Percentiles rank a stretch among this genome's conserved stretches.
These are phyloP conservation scores for Suhomyces choctaworum DNA, from an alignment of 1,139 yeast genomes.

Conservation along the genomic window DNA sequence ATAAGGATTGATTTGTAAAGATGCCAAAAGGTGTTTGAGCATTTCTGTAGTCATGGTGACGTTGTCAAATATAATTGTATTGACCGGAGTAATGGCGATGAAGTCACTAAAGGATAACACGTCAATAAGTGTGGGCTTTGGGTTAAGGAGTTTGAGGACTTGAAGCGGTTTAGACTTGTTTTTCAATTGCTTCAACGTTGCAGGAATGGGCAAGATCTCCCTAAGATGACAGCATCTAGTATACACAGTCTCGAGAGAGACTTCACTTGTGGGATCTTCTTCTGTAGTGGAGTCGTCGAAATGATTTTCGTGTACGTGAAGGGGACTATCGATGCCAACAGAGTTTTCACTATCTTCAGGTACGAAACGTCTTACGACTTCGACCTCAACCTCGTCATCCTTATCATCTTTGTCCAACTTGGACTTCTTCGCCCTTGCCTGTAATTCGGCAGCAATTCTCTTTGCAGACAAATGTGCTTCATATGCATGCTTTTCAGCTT, in stretches of 20 bases:
- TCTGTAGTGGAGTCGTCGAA: constrained; percentile 35
- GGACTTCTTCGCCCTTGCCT: constrained; percentile 4
- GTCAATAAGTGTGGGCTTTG: constrained; percentile 89
- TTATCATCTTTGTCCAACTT: constrained; percentile 17
- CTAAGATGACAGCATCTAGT: constrained; percentile 92
- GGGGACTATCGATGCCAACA: constrained; percentile 53
- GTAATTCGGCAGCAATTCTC: constrained; percentile 58
- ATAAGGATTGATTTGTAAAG: constrained; percentile 56
- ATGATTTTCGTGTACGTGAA: constrained; percentile 68
- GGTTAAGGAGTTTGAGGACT: constrained; percentile 77
- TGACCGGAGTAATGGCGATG: constrained; percentile 78
- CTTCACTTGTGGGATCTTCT: constrained; percentile 23
- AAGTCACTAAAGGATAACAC: constrained; percentile 86
- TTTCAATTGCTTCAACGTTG: constrained; percentile 80
- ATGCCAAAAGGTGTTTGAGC: constrained; percentile 67
- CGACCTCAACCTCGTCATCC: constrained; percentile 23
- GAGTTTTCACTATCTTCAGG: constrained; percentile 23
- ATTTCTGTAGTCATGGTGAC: constrained; percentile 78
- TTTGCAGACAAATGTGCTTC: constrained; percentile 74
- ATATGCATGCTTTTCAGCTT: constrained; percentile 69
- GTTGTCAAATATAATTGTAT: constrained; percentile 77
- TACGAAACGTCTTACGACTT: constrained; percentile 19
- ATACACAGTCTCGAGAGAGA: constrained; percentile 71
- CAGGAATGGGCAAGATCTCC: constrained; percentile 91
- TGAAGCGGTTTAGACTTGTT: constrained; percentile 74